Base-by-base conservation (phyloP, 257 asterid species). In the Rauvolfia tetraphylla region DNA sequence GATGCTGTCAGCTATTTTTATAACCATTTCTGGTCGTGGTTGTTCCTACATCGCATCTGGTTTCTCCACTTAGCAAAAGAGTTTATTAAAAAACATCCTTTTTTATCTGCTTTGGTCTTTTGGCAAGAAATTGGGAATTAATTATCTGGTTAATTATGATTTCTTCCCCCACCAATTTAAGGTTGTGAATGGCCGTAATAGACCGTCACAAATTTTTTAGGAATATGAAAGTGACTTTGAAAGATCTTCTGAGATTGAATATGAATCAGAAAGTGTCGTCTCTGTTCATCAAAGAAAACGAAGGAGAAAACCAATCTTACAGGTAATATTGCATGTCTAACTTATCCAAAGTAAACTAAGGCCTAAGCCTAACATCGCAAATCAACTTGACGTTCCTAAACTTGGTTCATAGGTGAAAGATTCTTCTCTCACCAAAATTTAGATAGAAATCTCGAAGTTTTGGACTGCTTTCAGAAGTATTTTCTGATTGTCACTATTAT, bases 161-260 rank as follows among this genome's bases (percentile, higher is more conserved):
- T 46, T 36, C n/a, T 71, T 46, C 51, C 25, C 58, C 54, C 72
- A 73, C 68, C 56, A 44, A 29, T 75, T 76, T 76, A 76, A 76
- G 80, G 80, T 76, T 53, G 17, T 36, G 48, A 57, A 20, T 44
- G 29, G 27, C 76, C 18, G 44, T 57, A 15, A 38, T 39, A 25
- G 29, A 51, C 6, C 68, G 39, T 56, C 36, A 58, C 63, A 3
- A 54, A 48, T 53, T 25, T 67, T 66, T 54, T 68, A 29, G 39
- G 42, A 59, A 66, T 7, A 22, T 59, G 51, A 33, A 59, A 69
- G 62, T 2, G 71, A 34, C 72, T 10, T 14, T 48, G 5, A 5
- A 34, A 68, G 41, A 54, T 36, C 17, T 36, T 38, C n/a, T 70
- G 20, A 48, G 73, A 65, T 49, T 75, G 57, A 51, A 76, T 75